Evolutionary conservation across 306 rosid species (phyloP), one percentile per base, ranked within the genome.

Genomic region (Malus asiatica): DNA sequence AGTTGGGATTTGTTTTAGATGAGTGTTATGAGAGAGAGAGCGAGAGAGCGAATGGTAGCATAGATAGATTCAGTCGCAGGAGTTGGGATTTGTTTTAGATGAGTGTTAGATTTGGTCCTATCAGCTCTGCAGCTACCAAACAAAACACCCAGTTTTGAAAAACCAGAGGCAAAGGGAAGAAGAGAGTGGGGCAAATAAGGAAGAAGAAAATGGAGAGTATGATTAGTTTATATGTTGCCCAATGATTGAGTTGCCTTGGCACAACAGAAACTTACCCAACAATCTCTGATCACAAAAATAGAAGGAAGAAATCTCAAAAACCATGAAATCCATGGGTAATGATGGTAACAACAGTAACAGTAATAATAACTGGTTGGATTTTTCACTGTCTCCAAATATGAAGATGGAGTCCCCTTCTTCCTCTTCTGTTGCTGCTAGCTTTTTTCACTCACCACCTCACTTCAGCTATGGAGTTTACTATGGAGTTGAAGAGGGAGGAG

Each of bases 321-420:
- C 72, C 79, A 87, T 89, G 93, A 90, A 87, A 86, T 71, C 84
- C 74, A 83, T 74, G 77, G 81, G 83, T 51, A 89, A 90, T 85
- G 90, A 87, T 83, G 85, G 13, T 29, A 46, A 64, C 70, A 51
- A 68, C 77, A 76, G 58, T 77, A 78, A 70, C 74, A 71, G 80
- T 82, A 77, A 80, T 69, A 81, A 83, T 79, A 86, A 82, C 84
- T 90, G 92, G 93, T 75, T 92, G 81, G 90, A 90, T 59, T 90
- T 90, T 76, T 88, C 93, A 67, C 89, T 88, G 76, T 90, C 93
- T 38, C 93, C 93, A 62, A 88, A 88, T 65, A 83, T 90, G 83
- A 88, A 78, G 51, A 74, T 88, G 69, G 87, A 82, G 53, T 84
- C 75, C 70, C 60, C 76, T 71, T 52, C 84, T 16, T 81, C 90